A percentile compares a stretch with the other conserved stretches of the same genome.
phyloP scores from a whole-genome alignment of 495 filamentous ascomycete genomes.

The Amorphotheca resinae region DNA sequence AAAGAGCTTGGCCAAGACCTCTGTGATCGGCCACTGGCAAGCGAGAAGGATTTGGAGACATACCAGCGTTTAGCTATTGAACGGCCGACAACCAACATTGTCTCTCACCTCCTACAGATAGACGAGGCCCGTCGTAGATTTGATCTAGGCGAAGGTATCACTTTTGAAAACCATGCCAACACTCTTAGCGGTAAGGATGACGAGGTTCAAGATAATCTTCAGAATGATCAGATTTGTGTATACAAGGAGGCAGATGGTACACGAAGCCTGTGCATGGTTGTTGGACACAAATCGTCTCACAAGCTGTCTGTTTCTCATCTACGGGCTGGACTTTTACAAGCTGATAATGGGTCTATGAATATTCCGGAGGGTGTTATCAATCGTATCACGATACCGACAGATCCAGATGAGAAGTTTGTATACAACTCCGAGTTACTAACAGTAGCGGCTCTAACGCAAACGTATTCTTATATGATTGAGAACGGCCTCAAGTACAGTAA shows the following conservation, averaged over 20 bases:
- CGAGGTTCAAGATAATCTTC: conserved; percentile 14
- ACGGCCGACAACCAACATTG: conserved; percentile 24
- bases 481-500: too few relatives aligned
- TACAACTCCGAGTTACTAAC: conserved; percentile 18
- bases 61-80: conserved; percentile 26
- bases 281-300: conserved; percentile 28
- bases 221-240: conserved; percentile 17
- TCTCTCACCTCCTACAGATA: conserved; percentile 23
- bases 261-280: conserved; percentile 19
- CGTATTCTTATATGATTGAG: conserved; percentile 24
- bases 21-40: conserved; percentile 19
- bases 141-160: conserved; percentile 20
- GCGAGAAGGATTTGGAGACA: conserved; percentile 24
- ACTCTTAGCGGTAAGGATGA: conserved; percentile 18
- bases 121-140: conserved; percentile 21
- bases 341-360: conserved; percentile 17
- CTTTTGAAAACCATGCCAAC: conserved; percentile 25
- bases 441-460: conserved; percentile 19
- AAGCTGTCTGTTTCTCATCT: conserved; percentile 25
- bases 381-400: conserved; percentile 16
- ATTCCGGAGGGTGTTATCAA: conserved; percentile 11
- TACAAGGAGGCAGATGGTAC: conserved; percentile 15
- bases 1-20: conserved; percentile 17
- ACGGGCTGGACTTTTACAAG: conserved; percentile 21
- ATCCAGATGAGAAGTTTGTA: conserved; percentile 13